Evolutionary conservation across 2,329 filamentous ascomycete species (phyloP).

Genomic region (Berkeleyomyces basicola): DNA sequence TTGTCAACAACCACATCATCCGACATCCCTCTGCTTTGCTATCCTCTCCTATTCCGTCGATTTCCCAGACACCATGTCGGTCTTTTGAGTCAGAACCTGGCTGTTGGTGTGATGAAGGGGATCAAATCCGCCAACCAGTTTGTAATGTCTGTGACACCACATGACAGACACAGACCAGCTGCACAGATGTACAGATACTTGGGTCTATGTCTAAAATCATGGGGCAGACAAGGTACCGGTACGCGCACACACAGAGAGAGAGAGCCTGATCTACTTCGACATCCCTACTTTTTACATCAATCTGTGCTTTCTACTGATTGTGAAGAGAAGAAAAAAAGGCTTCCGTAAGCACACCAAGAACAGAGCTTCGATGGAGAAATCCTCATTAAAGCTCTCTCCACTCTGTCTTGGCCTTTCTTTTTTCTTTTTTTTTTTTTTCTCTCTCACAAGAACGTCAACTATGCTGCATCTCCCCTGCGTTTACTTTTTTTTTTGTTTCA

Average conservation of each 20-base stretch:
- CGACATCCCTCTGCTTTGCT: neutral
- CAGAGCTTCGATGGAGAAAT: neutral
- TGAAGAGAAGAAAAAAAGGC: too few relatives aligned
- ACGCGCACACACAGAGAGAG: too few relatives aligned
- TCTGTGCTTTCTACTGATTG: too few relatives aligned
- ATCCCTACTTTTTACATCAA: too few relatives aligned
- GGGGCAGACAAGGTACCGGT: too few relatives aligned
- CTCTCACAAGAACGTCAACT: neutral
- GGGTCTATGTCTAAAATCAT: neutral
- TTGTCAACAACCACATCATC: too few relatives aligned
- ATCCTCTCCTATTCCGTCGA: neutral
- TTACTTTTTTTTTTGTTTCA: too few relatives aligned
- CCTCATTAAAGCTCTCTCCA: neutral
- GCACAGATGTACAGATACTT: neutral
- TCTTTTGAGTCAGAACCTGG: neutral
- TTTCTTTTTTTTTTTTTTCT: neutral
- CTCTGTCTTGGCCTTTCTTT: neutral
- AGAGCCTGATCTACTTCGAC: too few relatives aligned
- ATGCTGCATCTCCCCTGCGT: neutral
- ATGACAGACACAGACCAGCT: neutral
- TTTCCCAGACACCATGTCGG: neutral
- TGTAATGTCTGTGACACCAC: conserved; percentile 1
- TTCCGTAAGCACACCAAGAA: too few relatives aligned
- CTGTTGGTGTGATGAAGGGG: neutral
- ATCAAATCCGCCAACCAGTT: neutral